Percentiles rank a stretch among this genome's conserved stretches.
These are phyloP conservation scores for Aspergillus quadrilineatus DNA, from an alignment of 2,329 filamentous ascomycete species.

Conservation along the genomic window DNA sequence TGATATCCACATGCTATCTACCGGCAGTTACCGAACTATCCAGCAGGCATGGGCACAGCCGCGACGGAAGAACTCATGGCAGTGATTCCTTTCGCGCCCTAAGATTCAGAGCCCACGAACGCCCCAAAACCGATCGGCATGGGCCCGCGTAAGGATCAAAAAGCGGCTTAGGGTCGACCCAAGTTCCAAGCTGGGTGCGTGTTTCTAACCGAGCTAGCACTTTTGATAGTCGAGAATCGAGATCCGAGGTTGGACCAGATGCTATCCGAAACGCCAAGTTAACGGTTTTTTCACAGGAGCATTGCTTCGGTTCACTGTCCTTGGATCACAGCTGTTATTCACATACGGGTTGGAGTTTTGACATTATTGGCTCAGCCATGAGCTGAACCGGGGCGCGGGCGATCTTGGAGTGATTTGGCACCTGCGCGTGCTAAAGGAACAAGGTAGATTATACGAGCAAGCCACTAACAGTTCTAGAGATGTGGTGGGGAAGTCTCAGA, in stretches of 20 bases:
- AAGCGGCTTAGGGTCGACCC: slow-evolving; percentile 1
- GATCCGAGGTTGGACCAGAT: slow-evolving; percentile 9
- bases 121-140: slow-evolving; percentile 12
- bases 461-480: not conserved
- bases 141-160: slow-evolving; percentile 14
- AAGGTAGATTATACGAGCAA: not conserved
- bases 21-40: not conserved
- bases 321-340: not conserved
- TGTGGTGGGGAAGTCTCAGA: not conserved
- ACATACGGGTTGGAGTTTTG: not conserved
- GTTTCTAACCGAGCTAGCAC: not conserved
- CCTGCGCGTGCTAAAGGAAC: not conserved
- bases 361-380: not conserved
- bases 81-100: not conserved
- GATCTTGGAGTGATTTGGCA: not conserved
- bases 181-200: not conserved
- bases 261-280: not conserved
- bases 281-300: slow-evolving; percentile 12
- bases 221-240: not conserved
- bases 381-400: not conserved
- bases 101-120: not conserved
- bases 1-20: not conserved
- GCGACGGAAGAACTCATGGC: not conserved
- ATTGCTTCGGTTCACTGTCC: not conserved
- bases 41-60: not conserved